Base-by-base conservation (phyloP, 495 filamentous ascomycete species). In the Xylaria cubensis region DNA sequence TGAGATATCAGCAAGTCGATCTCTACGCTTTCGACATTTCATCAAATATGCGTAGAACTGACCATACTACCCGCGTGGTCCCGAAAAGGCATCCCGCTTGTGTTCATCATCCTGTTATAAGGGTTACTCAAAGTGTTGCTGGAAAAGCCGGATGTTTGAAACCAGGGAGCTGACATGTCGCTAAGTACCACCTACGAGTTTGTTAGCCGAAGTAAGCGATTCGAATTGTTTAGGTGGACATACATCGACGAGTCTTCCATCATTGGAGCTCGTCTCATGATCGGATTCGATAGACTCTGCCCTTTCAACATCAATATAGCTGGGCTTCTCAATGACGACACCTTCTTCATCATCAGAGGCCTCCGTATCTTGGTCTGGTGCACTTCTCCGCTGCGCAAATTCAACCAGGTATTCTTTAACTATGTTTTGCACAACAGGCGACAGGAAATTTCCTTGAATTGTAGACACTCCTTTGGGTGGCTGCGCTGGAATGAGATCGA, bases 131-230 rank as follows among this genome's bases (percentile, higher is more conserved):
- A 86, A 84, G 90, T 96, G 82, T 88, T 93, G 83, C 91, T 90
- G 85, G 89, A 91, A 83, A 91, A 94, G 51, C 92, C 92, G 76
- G 88, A 87, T 42, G 88, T 90, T 85, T 93, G 91, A 74, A 86
- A 82, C 94, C 94, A 97, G 93, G 96, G 95, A 85, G 87, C 95
- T 84, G 89, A 99, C 96, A 99, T 99, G 91, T 99, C 96, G 87
- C 93, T 97, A 75, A 99, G 83, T 76, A 99, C 92, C 77, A 99
- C 73, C 84, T 86, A 72, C 72, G 50, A 13, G 34, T 39, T 29
- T 44, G 73, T 78, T 21, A 80, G 73, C 24, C 34, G 4, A 15
- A 21, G 26, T 46, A 42, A 9, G 21, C 13, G 12, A 46, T 34
- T 51, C 66, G 24, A 42, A 17, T 2, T 21, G 26, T 63, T 64